Evolutionary conservation across 805 yeast species (phyloP), one percentile per base, ranked within the genome.

Genomic region (Candida boidinii): DNA sequence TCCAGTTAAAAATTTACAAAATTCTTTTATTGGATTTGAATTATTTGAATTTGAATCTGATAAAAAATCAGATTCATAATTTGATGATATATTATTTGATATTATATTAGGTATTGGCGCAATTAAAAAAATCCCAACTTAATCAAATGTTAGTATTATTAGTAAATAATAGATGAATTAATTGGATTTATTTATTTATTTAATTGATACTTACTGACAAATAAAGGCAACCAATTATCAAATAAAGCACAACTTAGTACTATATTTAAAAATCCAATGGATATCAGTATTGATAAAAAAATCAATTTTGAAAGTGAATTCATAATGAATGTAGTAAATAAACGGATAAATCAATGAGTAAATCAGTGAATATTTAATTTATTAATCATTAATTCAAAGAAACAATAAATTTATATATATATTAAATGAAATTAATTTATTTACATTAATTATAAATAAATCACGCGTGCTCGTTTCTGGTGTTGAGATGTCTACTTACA

Each of bases 221-320:
- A 73, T 43, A 90, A 66, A 29, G 98, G 96, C 45, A 79, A 76
- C 88, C 95, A 92, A 56, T 87, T 88, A 36, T 81, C 76, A 60
- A 71, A 85, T 17, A 92, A 65, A 4, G 90, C 90, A 45, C 95
- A 86, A 34, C 95, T 82, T 25, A 92, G 65, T 19, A 90, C 80
- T 28, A 88, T 92, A 44, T 88, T 68, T 19, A 90, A 70, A 48
- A 90, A 88, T 12, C 98, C 98, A 45, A 86, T 67, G 2, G 97
- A 90, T 27, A 90, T 68, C 27, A 88, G 71, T 27, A 79, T 64
- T 13, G 90, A 74, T 21, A 85, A 70, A 13, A 78, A 76, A 26
- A 85, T 79, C 43, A 85, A 79, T 50, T 76, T 82, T 30, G 84
- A 76, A 39, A 85, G 61, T 12, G 94, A 90, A 38, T 76, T 66